Base-by-base conservation (phyloP, 257 asterid species). In the Anisodus tanguticus region DNA sequence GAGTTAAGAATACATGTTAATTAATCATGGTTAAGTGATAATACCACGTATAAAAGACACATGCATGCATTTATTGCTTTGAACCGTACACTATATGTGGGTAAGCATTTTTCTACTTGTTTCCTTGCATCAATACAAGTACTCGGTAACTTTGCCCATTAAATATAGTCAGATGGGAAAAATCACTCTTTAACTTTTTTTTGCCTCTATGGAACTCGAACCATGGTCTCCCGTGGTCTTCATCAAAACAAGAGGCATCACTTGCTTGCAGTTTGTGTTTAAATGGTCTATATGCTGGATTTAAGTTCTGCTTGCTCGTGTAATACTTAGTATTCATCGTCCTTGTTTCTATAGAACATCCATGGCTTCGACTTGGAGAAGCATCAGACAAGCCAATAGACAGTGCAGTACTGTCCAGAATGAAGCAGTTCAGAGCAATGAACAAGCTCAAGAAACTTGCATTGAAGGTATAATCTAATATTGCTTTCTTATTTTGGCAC, bases 351-450 rank as follows among this genome's bases (percentile, higher is more conserved):
- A 63, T 35, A 84, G 86, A 84, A 49, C 86, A 84, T 71, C 84
- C 86, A 37, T 84, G 86, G 86, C 69, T 84, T 37, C 79, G 58
- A 68, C 72, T 72, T 35, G 86, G 86, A 64, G 83, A 78, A 51
- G 86, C 86, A 76, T 79, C 86, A 6, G 86, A 84, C 80, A 79
- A 84, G 86, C 86, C 86, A 64, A 84, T 84, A 49, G 86, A 84
- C 64, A 84, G 55, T 67, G 86, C 86, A 11, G 86, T 84, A 41
- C 70, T 84, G 45, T 84, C 86, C 70, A 78, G 86, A 80, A 84
- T 84, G 86, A 84, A 84, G 70, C 86, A 84, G 59, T 84, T 84
- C 57, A 84, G 86, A 72, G 86, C 86, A 66, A 84, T 84, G 86
- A 84, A 84, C 57, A 84, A 84, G 86, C 83, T 84, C 15, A 84